A percentile compares a stretch with the other conserved stretches of the same genome.
phyloP scores from a whole-genome alignment of 2,329 filamentous ascomycete genomes.

The Aphanocladium album region DNA sequence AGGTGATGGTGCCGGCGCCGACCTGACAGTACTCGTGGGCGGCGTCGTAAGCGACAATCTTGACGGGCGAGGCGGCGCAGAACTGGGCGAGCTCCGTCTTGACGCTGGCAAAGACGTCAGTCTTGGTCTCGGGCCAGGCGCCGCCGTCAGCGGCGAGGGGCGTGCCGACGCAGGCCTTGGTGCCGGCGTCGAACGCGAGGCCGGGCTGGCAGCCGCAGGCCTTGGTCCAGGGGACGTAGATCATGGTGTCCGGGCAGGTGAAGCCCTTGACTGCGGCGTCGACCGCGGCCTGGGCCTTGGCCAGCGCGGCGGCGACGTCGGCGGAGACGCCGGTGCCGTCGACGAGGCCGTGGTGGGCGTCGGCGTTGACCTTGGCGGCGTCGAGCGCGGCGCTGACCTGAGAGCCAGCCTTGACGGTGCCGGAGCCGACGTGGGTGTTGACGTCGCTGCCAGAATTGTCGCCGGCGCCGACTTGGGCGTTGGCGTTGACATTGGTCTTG shows the following conservation, averaged over 20 bases:
- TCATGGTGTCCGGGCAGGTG: constrained; percentile 30
- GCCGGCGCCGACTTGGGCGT: not conserved
- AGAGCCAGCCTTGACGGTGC: constrained; percentile 21
- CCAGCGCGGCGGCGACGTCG: constrained; percentile 26
- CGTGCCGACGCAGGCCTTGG: constrained; percentile 24
- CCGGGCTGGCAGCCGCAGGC: constrained; percentile 41
- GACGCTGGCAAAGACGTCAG: constrained; percentile 22
- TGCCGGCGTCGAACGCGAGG: constrained; percentile 31
- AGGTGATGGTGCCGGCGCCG: constrained; percentile 27
- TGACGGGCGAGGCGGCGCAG: constrained; percentile 31
- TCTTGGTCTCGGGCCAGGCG: constrained; percentile 29
- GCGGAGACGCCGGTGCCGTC: constrained; percentile 18
- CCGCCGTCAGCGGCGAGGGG: constrained; percentile 23
- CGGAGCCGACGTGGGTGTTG: constrained; percentile 12
- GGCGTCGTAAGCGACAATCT: constrained; percentile 30
- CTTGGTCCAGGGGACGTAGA: constrained; percentile 33
- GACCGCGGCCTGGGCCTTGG: not conserved
- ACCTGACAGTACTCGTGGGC: constrained; percentile 33
- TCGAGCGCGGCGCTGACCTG: constrained; percentile 29
- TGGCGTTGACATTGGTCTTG: not conserved
- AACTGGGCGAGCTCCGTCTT: constrained; percentile 26
- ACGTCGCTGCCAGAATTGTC: constrained; percentile 21
- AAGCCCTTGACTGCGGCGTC: constrained; percentile 19
- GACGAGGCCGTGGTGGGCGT: constrained; percentile 24
- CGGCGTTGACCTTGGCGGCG: constrained; percentile 27